Evolutionary conservation across 2,329 filamentous ascomycete species (phyloP), one percentile per base, ranked within the genome.

Genomic region (Phyllosticta citriasiana): DNA sequence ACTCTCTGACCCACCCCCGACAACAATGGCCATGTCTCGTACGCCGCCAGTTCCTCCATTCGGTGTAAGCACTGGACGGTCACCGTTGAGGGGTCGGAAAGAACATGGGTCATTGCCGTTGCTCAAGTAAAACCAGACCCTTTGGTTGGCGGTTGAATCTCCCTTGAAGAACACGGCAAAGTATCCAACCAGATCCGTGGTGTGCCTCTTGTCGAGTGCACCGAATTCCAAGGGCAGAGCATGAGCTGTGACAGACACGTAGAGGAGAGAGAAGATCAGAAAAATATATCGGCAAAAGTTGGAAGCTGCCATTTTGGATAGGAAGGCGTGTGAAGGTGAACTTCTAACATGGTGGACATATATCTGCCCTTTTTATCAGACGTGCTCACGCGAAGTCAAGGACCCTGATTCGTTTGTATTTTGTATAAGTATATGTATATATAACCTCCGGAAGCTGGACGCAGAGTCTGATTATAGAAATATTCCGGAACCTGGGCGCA

Each of bases 81-180:
- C 81, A 10, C 69, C 68, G 64, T 83, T 83, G 53, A 83, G 66
- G 1, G 79, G 73, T 53, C 71, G 77, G 69, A 81, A 79, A 1
- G 78, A 78, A 14, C 77, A 67, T 0, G 79, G 72, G 65, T 79
- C 76, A 66, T 83, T 82, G 58, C 78, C 79, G 51, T 81, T 78
- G 66, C 79, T 81, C 51, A 80, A 73, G 65, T 83, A 81, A 63
- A 82, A 78, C 67, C 82, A 83, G 2, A 83, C 77, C 57, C 77
- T 78, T 0, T 80, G 80, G 40, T 80, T 78, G 16, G 0, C n/a
- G 16, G 27, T 30, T 30, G 27, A 0, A 27, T 78, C 74, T 4
- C 81, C 80, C 3, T 82, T 76, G 67, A 83, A 84, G 68, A 83
- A 82, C 8, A 78, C 79, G 2, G 79, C 80, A 1, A 83, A 70